These are phyloP conservation scores for Starmerella stellata DNA, from an alignment of 805 yeast genomes.

Conservation along the genomic window DNA sequence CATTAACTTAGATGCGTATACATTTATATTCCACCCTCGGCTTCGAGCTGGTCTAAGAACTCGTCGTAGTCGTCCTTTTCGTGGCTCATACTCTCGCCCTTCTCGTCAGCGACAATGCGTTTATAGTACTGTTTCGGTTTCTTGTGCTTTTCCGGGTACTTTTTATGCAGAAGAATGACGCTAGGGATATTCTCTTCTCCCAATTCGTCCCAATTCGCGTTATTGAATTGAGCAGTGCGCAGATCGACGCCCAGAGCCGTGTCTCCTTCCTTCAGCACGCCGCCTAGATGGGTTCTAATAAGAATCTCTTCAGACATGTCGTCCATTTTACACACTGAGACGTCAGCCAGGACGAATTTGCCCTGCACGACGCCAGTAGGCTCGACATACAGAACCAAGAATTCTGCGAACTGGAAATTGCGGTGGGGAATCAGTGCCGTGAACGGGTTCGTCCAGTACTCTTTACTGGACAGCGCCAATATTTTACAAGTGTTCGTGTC, in stretches of 20 bases:
- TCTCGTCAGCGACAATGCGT: slow-evolving; percentile 95
- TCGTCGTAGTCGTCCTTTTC: slow-evolving; percentile 50
- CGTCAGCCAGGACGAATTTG: slow-evolving; percentile 68
- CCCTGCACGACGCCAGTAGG: slow-evolving; percentile 70
- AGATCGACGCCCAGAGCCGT: slow-evolving; percentile 81
- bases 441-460: slow-evolving; percentile 74
- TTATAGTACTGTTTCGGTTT: slow-evolving; percentile 65
- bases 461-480: slow-evolving; percentile 51
- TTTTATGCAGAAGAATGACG: slow-evolving; percentile 74
- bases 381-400: slow-evolving; percentile 82
- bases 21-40: slow-evolving; percentile 29
- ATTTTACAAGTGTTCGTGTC: slow-evolving; percentile 69
- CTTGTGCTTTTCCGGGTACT: slow-evolving; percentile 63
- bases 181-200: slow-evolving; percentile 34
- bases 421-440: slow-evolving; percentile 30
- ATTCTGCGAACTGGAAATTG: slow-evolving; percentile 59
- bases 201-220: slow-evolving; percentile 26
- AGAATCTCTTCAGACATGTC: slow-evolving; percentile 76
- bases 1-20: too few relatives aligned
- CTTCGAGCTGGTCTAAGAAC: slow-evolving; percentile 82
- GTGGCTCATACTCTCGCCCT: slow-evolving; percentile 68
- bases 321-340: slow-evolving; percentile 72
- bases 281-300: slow-evolving; percentile 84
- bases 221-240: slow-evolving; percentile 68
- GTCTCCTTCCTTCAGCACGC: slow-evolving; percentile 89